Evolutionary conservation across 176 grass and related monocot species (phyloP).

Genomic region (Carex scoparia): DNA sequence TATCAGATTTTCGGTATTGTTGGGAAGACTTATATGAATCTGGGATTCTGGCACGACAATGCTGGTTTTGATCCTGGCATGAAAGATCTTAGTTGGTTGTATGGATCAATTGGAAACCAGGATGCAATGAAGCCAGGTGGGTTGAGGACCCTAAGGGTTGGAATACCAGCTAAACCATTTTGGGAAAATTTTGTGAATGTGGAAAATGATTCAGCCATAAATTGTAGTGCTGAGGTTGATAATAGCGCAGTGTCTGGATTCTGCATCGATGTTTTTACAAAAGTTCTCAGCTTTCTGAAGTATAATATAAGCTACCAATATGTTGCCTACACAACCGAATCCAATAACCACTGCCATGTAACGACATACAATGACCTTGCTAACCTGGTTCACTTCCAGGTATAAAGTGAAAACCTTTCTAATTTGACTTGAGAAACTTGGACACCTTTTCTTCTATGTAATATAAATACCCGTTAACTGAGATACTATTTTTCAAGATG

Average conservation of each 20-base stretch:
- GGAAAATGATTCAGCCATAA: not conserved
- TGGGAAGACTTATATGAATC: not conserved
- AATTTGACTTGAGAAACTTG: not conserved
- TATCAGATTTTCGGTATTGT: conserved; percentile 28
- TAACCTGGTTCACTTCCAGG: conserved; percentile 9
- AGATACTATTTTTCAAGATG: not conserved
- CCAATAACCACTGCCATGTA: not conserved
- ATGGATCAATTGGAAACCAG: not conserved
- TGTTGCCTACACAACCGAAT: not conserved
- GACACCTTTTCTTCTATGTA: not conserved
- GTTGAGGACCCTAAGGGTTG: conserved; percentile 20
- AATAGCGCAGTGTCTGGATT: not conserved
- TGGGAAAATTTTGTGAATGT: conserved; percentile 30
- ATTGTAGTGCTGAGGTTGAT: not conserved
- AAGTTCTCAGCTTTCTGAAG: conserved; percentile 7
- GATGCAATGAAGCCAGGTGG: conserved; percentile 19
- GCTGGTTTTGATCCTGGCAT: conserved; percentile 1
- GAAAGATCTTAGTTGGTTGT: conserved; percentile 4
- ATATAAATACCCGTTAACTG: not conserved
- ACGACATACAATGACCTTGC: conserved; percentile 17
- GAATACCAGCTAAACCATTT: conserved; percentile 15
- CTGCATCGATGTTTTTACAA: conserved; percentile 29
- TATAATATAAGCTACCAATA: conserved; percentile 25
- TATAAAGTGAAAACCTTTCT: not conserved
- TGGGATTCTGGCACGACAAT: conserved; percentile 28